Conservation (phyloP, 2,329 filamentous ascomycete genomes). For the Geosmithia flava region DNA sequence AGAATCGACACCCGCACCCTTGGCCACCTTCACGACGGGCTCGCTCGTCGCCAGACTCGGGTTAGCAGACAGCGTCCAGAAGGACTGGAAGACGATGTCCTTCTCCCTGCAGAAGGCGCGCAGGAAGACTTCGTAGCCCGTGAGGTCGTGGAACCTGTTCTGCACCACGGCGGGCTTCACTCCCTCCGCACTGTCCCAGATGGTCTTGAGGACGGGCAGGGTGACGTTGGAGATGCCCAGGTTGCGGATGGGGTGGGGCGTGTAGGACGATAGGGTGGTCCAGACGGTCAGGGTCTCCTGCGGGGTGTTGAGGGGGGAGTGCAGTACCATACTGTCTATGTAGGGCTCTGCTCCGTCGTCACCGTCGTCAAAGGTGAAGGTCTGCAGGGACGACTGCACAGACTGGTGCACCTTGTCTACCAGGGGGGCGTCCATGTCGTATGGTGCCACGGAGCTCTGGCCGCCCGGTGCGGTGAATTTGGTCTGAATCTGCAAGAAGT, state of each 20-base stretch:
- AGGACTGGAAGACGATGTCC: constrained; percentile 36
- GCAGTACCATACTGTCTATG: constrained; percentile 65
- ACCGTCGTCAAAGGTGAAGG: constrained; percentile 35
- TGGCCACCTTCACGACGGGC: constrained; percentile 38
- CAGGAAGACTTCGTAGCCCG: constrained; percentile 46
- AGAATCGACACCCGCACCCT: constrained; percentile 17
- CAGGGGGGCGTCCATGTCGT: constrained; percentile 44
- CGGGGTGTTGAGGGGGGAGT: constrained; percentile 39
- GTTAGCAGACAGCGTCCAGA: constrained; percentile 42
- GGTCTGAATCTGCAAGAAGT: constrained; percentile 53
- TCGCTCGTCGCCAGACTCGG: constrained; percentile 18
- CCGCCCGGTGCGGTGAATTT: constrained; percentile 59
- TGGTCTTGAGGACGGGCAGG: constrained; percentile 38
- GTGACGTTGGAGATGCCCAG: constrained; percentile 68
- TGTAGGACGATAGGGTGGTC: constrained; percentile 51
- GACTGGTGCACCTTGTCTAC: constrained; percentile 55
- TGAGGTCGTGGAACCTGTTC: constrained; percentile 57
- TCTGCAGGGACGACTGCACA: constrained; percentile 51
- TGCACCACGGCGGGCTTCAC: constrained; percentile 50
- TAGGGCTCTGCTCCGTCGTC: constrained; percentile 19
- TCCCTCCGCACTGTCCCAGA: constrained; percentile 28
- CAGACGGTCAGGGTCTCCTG: constrained; percentile 50
- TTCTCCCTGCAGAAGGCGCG: constrained; percentile 34
- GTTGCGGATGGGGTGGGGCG: constrained; percentile 49
- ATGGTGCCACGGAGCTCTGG: constrained; percentile 51